Base-by-base conservation (phyloP, 768 basidiomycete species). In the Hygrocybe punicea region DNA sequence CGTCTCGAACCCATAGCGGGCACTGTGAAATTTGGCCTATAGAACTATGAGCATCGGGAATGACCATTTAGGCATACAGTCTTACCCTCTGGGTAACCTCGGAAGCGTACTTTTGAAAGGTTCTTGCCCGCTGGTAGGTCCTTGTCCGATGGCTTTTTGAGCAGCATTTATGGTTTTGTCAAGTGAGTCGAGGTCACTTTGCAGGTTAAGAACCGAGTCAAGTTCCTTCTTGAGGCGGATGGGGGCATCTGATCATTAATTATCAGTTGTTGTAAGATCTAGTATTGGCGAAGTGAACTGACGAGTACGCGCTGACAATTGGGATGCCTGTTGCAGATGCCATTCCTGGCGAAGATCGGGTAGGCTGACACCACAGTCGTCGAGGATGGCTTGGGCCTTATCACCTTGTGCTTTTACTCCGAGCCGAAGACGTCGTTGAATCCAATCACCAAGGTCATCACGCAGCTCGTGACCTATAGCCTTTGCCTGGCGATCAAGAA, bases 341-440 rank as follows among this genome's bases (percentile, higher is more conserved):
- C 77, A 77, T 47, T 78, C 62, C 5, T 57, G 14, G 0, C 64
- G 57, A 0, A 77, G n/a, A n/a, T n/a, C n/a, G n/a, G n/a, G n/a
- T n/a, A n/a, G n/a, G n/a, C n/a, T n/a, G n/a, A n/a, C n/a, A 0
- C 60, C 62, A 35, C 65, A 69, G 4, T 60, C 23, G 8, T 52
- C 53, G 1, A 76, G 57, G 0, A 40, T 37, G 7, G 55, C 48
- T 1, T 44, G 16, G 9, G 68, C 69, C 5, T 54, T 51, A 1
- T 19, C 39, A 0, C 44, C 56, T 34, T 71, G 69, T 0, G 13
- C 52, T 4, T 48, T 24, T 0, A 71, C 51, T 0, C 67, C 67
- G 8, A 56, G 57, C 0, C 24, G 36, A 6, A 75, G 60, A 3
- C 65, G 59, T 0, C 65, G 62, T 0, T 54, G 53, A 9, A 76